Base-by-base conservation (phyloP, 331 rosid genomes). In the Malus hybrid region DNA sequence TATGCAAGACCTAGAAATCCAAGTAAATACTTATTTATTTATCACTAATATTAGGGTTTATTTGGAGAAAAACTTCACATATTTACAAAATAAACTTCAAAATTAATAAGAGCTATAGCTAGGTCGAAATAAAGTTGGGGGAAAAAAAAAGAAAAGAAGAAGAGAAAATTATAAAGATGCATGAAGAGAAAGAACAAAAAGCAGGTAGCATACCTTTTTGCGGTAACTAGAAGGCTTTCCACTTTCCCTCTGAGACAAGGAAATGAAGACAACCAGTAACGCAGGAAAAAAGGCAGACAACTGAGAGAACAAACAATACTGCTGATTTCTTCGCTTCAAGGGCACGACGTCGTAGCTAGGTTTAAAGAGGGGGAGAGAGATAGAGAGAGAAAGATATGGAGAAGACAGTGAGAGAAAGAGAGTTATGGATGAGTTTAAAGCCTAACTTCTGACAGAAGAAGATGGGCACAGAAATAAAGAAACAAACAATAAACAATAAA, bases 401-500 rank as follows among this genome's bases (percentile, higher is more conserved):
- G 29, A 3, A 28, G 29, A 28, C 29, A 28, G 29, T 28, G 78
- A 80, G 76, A 64, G 78, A 77, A 79, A 85, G 76, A 63, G 76
- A 78, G 80, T 55, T 83, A 74, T 67, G 92, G 90, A 92, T 90
- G 80, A 78, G 90, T 84, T 89, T 87, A 87, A 80, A 80, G 59
- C 75, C 72, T 81, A 73, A 77, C 31, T 85, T 79, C 92, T 88
- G 88, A 86, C 88, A 89, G 76, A 86, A 80, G 77, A 79, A 86
- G 78, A 78, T 77, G 86, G 91, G 97, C 96, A 88, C 95, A 90
- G 96, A 91, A 94, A 93, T 90, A 91, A 80, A 90, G 93, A 76
- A 71, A 76, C 80, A 70, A 66, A 56, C 64, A 5, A 55, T 7
- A 18, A 76, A 16, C 57, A 60, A 71, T 24, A 27, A 77, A 11